phyloP scores from a whole-genome alignment of 345 rosid species.

The Jatropha curcas region DNA sequence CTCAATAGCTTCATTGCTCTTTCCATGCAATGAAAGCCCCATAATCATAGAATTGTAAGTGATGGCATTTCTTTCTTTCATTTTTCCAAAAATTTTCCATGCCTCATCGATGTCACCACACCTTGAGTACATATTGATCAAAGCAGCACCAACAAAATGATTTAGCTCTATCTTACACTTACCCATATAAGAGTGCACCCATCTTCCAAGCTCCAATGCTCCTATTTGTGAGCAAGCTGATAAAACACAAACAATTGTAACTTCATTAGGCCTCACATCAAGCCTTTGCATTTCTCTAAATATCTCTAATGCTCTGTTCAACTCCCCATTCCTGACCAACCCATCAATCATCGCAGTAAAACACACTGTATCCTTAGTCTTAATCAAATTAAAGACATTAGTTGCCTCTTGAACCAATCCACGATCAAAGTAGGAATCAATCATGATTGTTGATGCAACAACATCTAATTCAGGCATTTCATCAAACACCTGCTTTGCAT shows the following conservation, averaged over 20 bases:
- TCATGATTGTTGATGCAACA: conserved; percentile 52
- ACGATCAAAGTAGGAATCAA: conserved; percentile 43
- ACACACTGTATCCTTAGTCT: conserved; percentile 55
- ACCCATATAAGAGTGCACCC: conserved; percentile 56
- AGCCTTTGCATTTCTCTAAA: conserved; percentile 63
- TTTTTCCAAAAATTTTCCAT: conserved; percentile 31
- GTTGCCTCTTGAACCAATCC: conserved; percentile 45
- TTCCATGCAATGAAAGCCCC: conserved; percentile 65
- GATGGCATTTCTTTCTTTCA: conserved; percentile 48
- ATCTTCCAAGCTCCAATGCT: conserved; percentile 61
- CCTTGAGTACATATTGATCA: conserved; percentile 61
- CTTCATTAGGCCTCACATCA: conserved; percentile 45
- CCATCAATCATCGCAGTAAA: conserved; percentile 80
- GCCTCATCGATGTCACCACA: conserved; percentile 61
- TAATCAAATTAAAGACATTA: conserved; percentile 38
- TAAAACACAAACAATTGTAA: conserved; percentile 58
- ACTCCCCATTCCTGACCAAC: conserved; percentile 53
- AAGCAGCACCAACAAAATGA: conserved; percentile 56
- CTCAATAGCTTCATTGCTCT: conserved; percentile 46
- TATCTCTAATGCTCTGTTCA: conserved; percentile 55
- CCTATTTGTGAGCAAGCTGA: conserved; percentile 64
- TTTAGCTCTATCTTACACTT: conserved; percentile 43
- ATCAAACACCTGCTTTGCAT: conserved; percentile 51
- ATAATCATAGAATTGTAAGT: conserved; percentile 61
- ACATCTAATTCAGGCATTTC: conserved; percentile 56